Evolutionary conservation across 371 early-diverging fungal species (phyloP).

Genomic region (Globomyces sp.): DNA sequence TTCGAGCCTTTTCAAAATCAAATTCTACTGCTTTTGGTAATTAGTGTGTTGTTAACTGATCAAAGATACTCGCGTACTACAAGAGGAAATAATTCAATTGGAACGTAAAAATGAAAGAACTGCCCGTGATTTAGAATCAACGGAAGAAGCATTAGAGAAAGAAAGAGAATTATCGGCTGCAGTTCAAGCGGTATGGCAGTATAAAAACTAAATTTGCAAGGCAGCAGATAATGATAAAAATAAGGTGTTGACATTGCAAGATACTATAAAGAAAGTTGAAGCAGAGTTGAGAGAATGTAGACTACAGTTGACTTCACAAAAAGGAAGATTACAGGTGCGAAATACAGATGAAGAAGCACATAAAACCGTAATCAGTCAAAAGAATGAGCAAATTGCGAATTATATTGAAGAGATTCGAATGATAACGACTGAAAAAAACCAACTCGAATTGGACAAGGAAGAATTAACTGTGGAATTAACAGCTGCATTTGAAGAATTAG

Average conservation of each 20-base stretch:
- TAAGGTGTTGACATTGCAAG: conserved; percentile 21
- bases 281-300: conserved; percentile 37
- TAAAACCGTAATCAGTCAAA: conserved; percentile 28
- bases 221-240: conserved; percentile 33
- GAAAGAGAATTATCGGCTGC: conserved; percentile 31
- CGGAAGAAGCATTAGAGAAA: conserved; percentile 35
- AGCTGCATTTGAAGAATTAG: conserved; percentile 44
- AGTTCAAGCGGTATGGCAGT: conserved; percentile 11
- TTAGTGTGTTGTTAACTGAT: background rate
- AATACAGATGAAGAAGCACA: conserved; percentile 35
- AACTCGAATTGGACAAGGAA: conserved; percentile 36
- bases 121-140: conserved; percentile 24
- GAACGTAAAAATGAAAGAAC: conserved; percentile 32
- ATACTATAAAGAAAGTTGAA: conserved; percentile 30
- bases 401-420: conserved; percentile 43
- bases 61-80: conserved; percentile 30
- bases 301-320: conserved; percentile 34
- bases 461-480: conserved; percentile 43
- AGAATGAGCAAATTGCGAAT: conserved; percentile 43
- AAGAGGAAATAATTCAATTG: conserved; percentile 33
- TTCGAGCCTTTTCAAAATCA: conserved; percentile 21
- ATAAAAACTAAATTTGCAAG: conserved; percentile 4
- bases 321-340: conserved; percentile 33
- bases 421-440: conserved; percentile 35
- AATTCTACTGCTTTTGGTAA: conserved; percentile 8